Percentiles rank a stretch among this genome's conserved stretches.
phyloP scores from a whole-genome alignment of 768 basidiomycete species.

The Termitomyces sp. region DNA sequence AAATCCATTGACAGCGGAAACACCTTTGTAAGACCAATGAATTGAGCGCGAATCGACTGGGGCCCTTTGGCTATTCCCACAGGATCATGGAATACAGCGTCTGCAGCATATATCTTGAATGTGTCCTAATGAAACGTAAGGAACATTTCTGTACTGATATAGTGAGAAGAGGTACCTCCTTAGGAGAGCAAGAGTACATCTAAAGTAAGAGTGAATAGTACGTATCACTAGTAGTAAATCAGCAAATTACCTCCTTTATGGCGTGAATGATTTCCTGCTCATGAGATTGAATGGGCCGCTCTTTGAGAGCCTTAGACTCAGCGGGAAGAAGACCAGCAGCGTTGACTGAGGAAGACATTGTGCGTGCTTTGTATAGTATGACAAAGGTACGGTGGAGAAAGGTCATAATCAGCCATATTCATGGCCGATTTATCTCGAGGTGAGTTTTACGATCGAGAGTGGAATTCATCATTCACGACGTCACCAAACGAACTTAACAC shows the following conservation, averaged over 20 bases:
- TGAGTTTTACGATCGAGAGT: not conserved
- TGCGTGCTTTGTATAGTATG: not conserved
- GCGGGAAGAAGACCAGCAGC: not conserved
- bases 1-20: not conserved
- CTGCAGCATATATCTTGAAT: not conserved
- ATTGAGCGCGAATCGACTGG: not conserved
- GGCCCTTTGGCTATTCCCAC: constrained; percentile 1
- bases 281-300: not conserved
- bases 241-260: not conserved
- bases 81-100: constrained; percentile 3
- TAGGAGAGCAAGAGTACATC: not conserved
- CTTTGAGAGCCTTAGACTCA: not conserved
- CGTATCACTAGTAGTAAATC: not conserved
- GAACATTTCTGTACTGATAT: too few relatives aligned
- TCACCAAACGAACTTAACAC: not conserved
- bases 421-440: not conserved
- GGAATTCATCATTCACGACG: not conserved
- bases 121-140: not conserved
- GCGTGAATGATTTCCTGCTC: not conserved
- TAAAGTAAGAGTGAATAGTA: not conserved
- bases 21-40: not conserved
- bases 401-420: not conserved
- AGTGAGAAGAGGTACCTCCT: not conserved
- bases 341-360: not conserved
- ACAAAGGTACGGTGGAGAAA: not conserved